Base-by-base conservation (phyloP, 257 asterid genomes). In the Penstemon newberryi region DNA sequence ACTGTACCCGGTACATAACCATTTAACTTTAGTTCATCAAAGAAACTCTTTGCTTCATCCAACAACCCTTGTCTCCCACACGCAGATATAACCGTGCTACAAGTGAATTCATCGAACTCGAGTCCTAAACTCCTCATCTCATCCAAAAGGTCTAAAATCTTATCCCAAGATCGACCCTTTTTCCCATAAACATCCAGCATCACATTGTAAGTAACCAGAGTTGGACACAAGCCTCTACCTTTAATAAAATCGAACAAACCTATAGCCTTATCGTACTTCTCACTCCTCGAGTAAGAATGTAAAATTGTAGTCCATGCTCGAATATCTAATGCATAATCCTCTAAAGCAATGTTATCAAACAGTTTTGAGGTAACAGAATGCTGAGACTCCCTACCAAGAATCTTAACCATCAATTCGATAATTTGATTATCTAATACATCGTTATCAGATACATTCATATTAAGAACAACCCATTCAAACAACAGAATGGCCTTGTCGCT, bases 361-460 rank as follows among this genome's bases (percentile, higher is more conserved):
- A 90, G 63, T 66, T 86, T 90, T 0, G 97, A 81, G 1, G 96
- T 66, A 60, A 80, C 80, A 38, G 83, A 77, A 75, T 89, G 88
- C 80, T 83, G 97, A 56, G 97, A 87, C 81, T 93, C 96, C 81
- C 91, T 90, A 7, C 90, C 95, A n/a, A 93, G 89, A 83, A 93
- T 81, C 82, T 67, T 87, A 59, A 87, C 90, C 86, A 93, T 87
- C 65, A 86, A 78, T 63, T 93, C 97, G 72, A 93, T 85, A 56
- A 82, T 81, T 77, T 93, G 92, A 72, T 80, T 79, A 77, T 93
- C 99, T 70, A 93, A 62, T 56, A 64, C 73, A 38, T 77, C 92
- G 71, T 82, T 76, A 46, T 77, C 61, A 46, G 70, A 58, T 15
- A 63, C 80, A 66, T 77, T 77, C 73, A 75, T 62, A 61, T 90